Evolutionary conservation across 495 filamentous ascomycete genomes (phyloP).

Genomic region (Arthonia radiata): DNA sequence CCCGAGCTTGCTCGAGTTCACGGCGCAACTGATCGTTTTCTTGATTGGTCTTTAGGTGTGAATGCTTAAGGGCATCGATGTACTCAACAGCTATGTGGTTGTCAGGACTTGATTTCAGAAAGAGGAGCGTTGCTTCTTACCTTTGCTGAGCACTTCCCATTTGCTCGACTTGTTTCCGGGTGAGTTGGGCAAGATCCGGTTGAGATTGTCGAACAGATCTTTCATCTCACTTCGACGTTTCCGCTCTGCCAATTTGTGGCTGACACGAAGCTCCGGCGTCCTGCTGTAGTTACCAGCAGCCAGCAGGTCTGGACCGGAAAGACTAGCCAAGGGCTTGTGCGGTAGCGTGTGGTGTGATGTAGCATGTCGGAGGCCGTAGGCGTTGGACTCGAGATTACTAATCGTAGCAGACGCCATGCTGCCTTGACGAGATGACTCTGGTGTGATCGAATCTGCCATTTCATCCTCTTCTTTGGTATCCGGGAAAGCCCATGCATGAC

Average conservation of each 20-base stretch:
- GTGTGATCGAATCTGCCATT: slow-evolving; percentile 26
- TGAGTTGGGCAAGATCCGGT: slow-evolving; percentile 58
- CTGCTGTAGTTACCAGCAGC: slow-evolving; percentile 42
- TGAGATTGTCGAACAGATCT: slow-evolving; percentile 70
- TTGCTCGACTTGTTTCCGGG: slow-evolving; percentile 89
- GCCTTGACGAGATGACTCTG: slow-evolving; percentile 31
- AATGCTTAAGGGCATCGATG: not conserved
- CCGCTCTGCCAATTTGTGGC: slow-evolving; percentile 85
- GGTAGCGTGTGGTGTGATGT: too few species aligned
- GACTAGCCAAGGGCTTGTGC: too few species aligned
- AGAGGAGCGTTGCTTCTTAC: too few species aligned
- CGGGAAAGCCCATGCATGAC: slow-evolving; percentile 62
- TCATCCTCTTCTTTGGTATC: slow-evolving; percentile 58
- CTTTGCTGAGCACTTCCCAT: slow-evolving; percentile 95
- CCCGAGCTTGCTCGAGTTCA: not conserved
- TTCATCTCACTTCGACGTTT: slow-evolving; percentile 98
- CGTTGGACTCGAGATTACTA: slow-evolving; percentile 46
- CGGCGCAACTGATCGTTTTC: not conserved
- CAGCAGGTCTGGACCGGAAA: slow-evolving; percentile 5
- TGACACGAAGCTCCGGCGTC: slow-evolving; percentile 83
- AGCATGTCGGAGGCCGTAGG: slow-evolving; percentile 42
- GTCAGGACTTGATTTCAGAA: not conserved
- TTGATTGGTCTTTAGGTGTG: not conserved
- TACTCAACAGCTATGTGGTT: not conserved
- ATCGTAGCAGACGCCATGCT: slow-evolving; percentile 48